Evolutionary conservation across 495 filamentous ascomycete species (phyloP).

Genomic region (Baudoinia panamericana): DNA sequence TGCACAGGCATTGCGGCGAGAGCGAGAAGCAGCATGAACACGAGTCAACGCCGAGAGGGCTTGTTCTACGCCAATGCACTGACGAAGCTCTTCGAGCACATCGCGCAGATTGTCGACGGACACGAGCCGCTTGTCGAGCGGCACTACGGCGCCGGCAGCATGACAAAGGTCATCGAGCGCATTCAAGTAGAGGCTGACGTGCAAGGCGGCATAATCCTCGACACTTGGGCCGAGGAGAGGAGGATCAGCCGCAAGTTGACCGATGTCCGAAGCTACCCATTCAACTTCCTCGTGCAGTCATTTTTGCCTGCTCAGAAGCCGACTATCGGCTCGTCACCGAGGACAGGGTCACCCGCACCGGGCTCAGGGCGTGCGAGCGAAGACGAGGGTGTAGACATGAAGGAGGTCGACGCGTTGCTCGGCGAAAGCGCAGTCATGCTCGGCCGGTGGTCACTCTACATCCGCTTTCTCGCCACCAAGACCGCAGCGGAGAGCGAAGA

Average conservation of each 20-base stretch:
- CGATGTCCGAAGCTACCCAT: conserved; percentile 92
- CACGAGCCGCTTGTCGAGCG: conserved; percentile 81
- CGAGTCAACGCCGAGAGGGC: conserved; percentile 50
- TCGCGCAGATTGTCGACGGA: conserved; percentile 86
- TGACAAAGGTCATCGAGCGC: conserved; percentile 91
- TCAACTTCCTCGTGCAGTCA: conserved; percentile 90
- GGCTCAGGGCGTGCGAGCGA: conserved; percentile 44
- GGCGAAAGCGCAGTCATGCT: conserved; percentile 85
- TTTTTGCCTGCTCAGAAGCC: conserved; percentile 56
- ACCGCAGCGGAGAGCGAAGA: conserved; percentile 38
- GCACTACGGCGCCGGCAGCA: conserved; percentile 82
- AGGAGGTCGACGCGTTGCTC: conserved; percentile 75
- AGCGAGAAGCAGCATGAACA: conserved; percentile 67
- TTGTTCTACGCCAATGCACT: conserved; percentile 88
- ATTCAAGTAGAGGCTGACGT: conserved; percentile 90
- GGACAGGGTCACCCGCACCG: conserved; percentile 55
- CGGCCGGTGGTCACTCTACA: conserved; percentile 83
- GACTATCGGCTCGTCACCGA: conserved; percentile 26
- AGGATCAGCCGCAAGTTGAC: conserved; percentile 72
- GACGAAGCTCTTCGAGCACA: conserved; percentile 90
- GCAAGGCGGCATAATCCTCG: conserved; percentile 91
- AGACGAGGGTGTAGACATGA: conserved; percentile 90
- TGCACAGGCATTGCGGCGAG: conserved; percentile 80
- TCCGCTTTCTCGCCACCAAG: conserved; percentile 74
- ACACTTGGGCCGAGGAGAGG: conserved; percentile 88